A percentile compares a stretch with the other conserved stretches of the same genome.
Evolutionary conservation across 306 rosid genomes (phyloP).

Genomic region (Prunus salicina): DNA sequence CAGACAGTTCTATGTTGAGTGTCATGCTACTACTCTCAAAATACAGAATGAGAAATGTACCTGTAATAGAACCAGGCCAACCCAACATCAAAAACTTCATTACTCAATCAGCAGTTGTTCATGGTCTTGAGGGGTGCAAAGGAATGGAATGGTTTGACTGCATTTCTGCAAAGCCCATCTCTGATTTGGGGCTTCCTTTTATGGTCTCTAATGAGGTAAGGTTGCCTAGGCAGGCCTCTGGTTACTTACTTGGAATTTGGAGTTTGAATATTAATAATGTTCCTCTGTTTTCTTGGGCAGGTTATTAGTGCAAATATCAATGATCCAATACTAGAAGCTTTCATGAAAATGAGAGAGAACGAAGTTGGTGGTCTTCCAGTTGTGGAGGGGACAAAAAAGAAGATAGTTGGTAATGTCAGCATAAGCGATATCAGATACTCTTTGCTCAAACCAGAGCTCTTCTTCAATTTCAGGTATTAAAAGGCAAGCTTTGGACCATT

Average conservation of each 20-base stretch:
- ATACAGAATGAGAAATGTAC: conserved; percentile 82
- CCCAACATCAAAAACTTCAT: conserved; percentile 66
- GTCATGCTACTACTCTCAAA: conserved; percentile 83
- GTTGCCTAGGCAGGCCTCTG: not conserved
- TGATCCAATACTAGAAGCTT: conserved; percentile 73
- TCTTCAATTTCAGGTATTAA: conserved; percentile 69
- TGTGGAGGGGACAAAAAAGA: conserved; percentile 60
- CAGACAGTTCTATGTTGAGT: conserved; percentile 63
- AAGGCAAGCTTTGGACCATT: not conserved
- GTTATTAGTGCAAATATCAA: conserved; percentile 56
- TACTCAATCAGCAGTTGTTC: conserved; percentile 87
- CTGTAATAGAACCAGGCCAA: conserved; percentile 68
- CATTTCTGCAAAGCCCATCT: conserved; percentile 52
- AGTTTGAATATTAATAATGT: not conserved
- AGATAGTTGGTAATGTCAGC: conserved; percentile 75
- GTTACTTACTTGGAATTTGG: conserved; percentile 4
- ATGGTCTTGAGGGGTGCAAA: conserved; percentile 71
- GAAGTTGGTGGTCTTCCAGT: conserved; percentile 82
- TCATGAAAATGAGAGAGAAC: conserved; percentile 70
- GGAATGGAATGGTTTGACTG: conserved; percentile 93
- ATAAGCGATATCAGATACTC: conserved; percentile 66
- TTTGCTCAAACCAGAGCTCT: conserved; percentile 61
- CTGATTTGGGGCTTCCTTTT: conserved; percentile 84
- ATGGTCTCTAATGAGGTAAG: conserved; percentile 56
- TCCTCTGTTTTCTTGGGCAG: conserved; percentile 30